Conservation (phyloP, 805 yeast species). For the Hemisphaericaspora nanyangensis region DNA sequence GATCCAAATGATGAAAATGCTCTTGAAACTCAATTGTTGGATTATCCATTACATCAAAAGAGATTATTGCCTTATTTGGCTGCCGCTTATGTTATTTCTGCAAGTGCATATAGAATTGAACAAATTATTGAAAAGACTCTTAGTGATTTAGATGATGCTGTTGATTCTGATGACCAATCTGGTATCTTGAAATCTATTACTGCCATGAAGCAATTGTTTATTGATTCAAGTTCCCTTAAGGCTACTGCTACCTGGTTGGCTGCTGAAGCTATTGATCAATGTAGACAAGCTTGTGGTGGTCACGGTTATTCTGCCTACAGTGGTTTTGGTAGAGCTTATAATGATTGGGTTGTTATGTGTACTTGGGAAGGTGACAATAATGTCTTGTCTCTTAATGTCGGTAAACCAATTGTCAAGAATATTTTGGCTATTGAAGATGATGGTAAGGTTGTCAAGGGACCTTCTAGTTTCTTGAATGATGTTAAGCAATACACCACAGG, state of each 20-base stretch:
- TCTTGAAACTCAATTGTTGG: constrained; percentile 39
- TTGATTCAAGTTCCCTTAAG: constrained; percentile 43
- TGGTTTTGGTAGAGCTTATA: constrained; percentile 43
- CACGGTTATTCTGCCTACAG: constrained; percentile 44
- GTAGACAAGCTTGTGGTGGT: constrained; percentile 47
- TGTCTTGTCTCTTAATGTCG: constrained; percentile 40
- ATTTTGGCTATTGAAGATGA: constrained; percentile 33
- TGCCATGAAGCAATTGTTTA: constrained; percentile 39
- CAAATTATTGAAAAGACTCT: constrained; percentile 27
- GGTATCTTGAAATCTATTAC: constrained; percentile 29
- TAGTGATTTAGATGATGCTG: constrained; percentile 34
- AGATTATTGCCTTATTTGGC: constrained; percentile 44
- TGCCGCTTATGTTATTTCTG: constrained; percentile 32
- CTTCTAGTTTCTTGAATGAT: constrained; percentile 11
- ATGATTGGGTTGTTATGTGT: constrained; percentile 46
- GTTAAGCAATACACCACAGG: constrained; percentile 9
- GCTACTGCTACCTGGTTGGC: constrained; percentile 44
- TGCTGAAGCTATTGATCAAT: constrained; percentile 38
- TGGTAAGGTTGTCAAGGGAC: constrained; percentile 28
- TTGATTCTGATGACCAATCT: constrained; percentile 26
- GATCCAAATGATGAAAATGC: constrained; percentile 17
- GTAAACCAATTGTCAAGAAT: constrained; percentile 46
- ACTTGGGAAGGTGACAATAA: constrained; percentile 50
- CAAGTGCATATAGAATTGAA: constrained; percentile 38
- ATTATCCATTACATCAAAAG: constrained; percentile 44